Conservation (phyloP, 2,329 filamentous ascomycete species). For the Coleophoma eucalyptorum region DNA sequence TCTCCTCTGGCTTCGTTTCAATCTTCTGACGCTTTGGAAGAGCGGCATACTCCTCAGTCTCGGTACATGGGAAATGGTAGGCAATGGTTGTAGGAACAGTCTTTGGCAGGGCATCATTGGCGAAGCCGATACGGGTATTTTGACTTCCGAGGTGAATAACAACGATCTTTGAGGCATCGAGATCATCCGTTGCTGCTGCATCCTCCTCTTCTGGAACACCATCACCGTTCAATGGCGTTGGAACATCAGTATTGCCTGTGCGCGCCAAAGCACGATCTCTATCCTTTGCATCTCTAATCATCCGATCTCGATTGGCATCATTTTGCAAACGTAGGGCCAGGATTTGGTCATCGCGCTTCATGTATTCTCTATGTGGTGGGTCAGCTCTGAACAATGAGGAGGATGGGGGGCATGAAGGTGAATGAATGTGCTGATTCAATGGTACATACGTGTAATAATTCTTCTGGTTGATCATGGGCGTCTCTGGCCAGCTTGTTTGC, state of each 20-base stretch:
- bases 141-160: conserved; percentile 95
- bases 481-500: conserved; percentile 87
- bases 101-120: conserved; percentile 93
- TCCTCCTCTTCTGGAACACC: conserved; percentile 45
- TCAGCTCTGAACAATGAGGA: background rate
- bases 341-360: conserved; percentile 97
- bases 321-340: conserved; percentile 83
- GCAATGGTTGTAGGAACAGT: conserved; percentile 93
- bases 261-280: conserved; percentile 81
- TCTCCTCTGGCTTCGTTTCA: conserved; percentile 59
- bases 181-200: conserved; percentile 53
- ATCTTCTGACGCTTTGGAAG: conserved; percentile 70
- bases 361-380: conserved; percentile 68
- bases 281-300: conserved; percentile 84
- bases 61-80: conserved; percentile 70
- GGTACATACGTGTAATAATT: conserved; percentile 90
- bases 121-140: conserved; percentile 88
- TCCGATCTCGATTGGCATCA: conserved; percentile 79
- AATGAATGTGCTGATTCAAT: too few species aligned
- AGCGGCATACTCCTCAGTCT: conserved; percentile 78
- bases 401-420: background rate
- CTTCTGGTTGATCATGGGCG: conserved; percentile 96
- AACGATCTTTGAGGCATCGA: conserved; percentile 84
- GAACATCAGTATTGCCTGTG: conserved; percentile 63
- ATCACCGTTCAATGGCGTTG: conserved; percentile 52